phyloP scores from a whole-genome alignment of 208 protist species.

The Trichomonas gallinae region DNA sequence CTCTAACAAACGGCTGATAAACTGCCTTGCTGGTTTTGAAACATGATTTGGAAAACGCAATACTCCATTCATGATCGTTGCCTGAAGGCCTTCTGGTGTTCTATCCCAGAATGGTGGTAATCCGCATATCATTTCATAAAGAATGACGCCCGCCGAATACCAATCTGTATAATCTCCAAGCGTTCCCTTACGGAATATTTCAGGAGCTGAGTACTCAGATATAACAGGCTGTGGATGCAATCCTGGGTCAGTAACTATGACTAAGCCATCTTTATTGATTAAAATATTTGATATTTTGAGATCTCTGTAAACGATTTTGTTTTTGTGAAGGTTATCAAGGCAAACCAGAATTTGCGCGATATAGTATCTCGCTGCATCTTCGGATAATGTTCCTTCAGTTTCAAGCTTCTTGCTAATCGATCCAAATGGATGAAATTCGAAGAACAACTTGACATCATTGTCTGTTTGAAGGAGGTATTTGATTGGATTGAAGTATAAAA shows the following conservation, averaged over 20 bases:
- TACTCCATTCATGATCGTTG: conserved; percentile 44
- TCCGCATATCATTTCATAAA: conserved; percentile 60
- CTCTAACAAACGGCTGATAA: conserved; percentile 36
- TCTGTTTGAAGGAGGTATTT: background rate
- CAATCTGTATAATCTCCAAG: conserved; percentile 32
- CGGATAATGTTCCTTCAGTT: background rate
- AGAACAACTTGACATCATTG: background rate
- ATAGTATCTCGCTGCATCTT: background rate
- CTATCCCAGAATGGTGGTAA: conserved; percentile 51
- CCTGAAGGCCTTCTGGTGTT: conserved; percentile 45
- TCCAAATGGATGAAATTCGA: background rate
- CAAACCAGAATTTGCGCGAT: background rate
- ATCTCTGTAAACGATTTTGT: background rate
- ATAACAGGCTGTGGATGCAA: conserved; percentile 43
- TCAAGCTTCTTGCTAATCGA: background rate
- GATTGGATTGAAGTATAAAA: background rate
- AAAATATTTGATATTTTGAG: conserved; percentile 15
- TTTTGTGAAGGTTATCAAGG: background rate
- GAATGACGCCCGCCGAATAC: conserved; percentile 53
- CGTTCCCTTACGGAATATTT: conserved; percentile 20
- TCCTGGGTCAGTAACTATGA: conserved; percentile 11
- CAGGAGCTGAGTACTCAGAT: conserved; percentile 46
- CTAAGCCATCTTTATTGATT: background rate
- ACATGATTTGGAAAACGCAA: conserved; percentile 40
- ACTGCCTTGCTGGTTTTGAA: conserved; percentile 35